Percentiles rank a stretch among this genome's conserved stretches.
phyloP scores from a whole-genome alignment of 1,284 basidiomycete species.

The Malassezia dermatis region DNA sequence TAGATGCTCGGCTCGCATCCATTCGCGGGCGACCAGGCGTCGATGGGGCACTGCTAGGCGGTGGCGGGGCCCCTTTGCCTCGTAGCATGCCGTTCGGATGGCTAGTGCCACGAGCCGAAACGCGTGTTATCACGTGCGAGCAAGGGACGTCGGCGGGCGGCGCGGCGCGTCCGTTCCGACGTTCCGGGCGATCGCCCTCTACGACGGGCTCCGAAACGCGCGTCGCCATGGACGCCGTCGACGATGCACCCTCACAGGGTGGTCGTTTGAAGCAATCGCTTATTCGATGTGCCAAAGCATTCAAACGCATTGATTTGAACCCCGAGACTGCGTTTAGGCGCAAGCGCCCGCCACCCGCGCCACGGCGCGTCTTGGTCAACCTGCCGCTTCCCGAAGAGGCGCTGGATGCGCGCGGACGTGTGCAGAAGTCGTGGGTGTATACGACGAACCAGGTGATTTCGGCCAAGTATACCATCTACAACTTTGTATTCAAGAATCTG shows the following conservation, averaged over 20 bases:
- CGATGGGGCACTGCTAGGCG: too few species aligned
- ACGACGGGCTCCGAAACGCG: neutral
- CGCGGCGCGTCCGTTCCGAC: neutral
- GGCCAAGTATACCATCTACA: conserved; percentile 47
- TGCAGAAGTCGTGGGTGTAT: conserved; percentile 25
- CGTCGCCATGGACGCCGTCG: neutral
- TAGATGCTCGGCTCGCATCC: neutral
- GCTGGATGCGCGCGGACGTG: conserved; percentile 32
- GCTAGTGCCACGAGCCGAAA: neutral
- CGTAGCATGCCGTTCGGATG: neutral
- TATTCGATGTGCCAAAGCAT: neutral
- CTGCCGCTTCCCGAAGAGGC: conserved; percentile 35
- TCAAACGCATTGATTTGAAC: conserved; percentile 30
- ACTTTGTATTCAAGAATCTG: conserved; percentile 46
- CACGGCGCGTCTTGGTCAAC: conserved; percentile 39
- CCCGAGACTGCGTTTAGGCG: conserved; percentile 39
- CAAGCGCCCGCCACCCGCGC: conserved; percentile 32
- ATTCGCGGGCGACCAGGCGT: neutral
- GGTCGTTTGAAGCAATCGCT: neutral
- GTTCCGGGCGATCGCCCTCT: neutral
- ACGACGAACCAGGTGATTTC: conserved; percentile 44
- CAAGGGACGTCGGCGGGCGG: neutral
- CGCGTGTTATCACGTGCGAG: neutral
- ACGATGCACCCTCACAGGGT: neutral
- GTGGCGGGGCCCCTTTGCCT: neutral